These are phyloP conservation scores for Rutidosis leptorrhynchoides DNA, from an alignment of 129 eudicot genomes.

Conservation along the genomic window DNA sequence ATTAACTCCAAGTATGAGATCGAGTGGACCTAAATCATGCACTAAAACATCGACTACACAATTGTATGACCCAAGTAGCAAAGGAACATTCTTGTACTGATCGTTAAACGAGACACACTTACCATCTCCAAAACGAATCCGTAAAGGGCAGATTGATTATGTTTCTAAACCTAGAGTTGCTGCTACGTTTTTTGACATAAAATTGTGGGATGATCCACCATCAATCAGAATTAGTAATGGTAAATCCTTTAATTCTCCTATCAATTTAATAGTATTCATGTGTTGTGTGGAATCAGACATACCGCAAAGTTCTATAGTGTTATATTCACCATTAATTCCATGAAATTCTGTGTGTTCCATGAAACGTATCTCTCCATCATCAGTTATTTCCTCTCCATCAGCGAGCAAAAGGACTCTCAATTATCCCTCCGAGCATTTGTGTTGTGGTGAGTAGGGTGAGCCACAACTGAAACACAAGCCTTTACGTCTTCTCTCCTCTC, in stretches of 20 bases:
- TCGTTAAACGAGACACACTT: not conserved
- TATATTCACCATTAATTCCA: too few relatives aligned
- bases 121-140: not conserved
- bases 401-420: not conserved
- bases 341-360: too few relatives aligned
- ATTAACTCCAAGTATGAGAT: not conserved
- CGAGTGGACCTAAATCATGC: not conserved
- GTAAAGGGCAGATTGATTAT: not conserved
- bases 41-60: not conserved
- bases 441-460: not conserved
- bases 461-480: constrained; percentile 7
- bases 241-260: not conserved
- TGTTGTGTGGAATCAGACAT: not conserved
- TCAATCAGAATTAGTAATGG: not conserved
- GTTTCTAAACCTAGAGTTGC: not conserved
- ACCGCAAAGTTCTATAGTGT: not conserved
- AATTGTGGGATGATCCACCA: constrained; percentile 8
- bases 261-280: not conserved
- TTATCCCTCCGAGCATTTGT: not conserved
- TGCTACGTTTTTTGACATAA: not conserved
- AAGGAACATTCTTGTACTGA: not conserved
- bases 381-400: not conserved
- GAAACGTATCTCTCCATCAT: too few relatives aligned
- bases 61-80: not conserved
- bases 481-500: not conserved